Evolutionary conservation across 495 filamentous ascomycete species (phyloP).

Genomic region (Penicillium paxilli): DNA sequence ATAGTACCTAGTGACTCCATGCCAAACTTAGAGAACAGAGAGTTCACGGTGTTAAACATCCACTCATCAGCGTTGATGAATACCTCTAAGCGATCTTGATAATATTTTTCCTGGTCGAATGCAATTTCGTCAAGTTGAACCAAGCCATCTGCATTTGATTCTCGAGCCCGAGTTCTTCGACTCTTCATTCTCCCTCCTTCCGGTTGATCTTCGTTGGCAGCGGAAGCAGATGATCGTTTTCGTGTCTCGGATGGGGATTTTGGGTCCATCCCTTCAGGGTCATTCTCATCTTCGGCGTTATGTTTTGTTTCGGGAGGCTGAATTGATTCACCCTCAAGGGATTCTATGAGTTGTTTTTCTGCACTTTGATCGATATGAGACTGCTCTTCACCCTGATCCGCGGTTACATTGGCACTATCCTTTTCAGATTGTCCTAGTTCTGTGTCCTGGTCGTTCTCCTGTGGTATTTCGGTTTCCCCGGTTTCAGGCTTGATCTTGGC

Average conservation of each 20-base stretch:
- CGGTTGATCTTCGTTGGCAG: conserved; percentile 47
- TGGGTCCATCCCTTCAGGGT: conserved; percentile 29
- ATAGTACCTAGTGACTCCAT: conserved; percentile 52
- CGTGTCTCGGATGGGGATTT: conserved; percentile 33
- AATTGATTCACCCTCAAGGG: conserved; percentile 33
- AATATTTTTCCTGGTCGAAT: conserved; percentile 68
- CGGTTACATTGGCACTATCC: background rate
- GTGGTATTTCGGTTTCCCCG: conserved; percentile 12
- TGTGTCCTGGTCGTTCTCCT: conserved; percentile 12
- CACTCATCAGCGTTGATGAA: conserved; percentile 72
- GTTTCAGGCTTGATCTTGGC: conserved; percentile 2
- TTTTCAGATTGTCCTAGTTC: conserved; percentile 12
- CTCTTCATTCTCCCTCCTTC: conserved; percentile 71
- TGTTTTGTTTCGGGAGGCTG: conserved; percentile 21
- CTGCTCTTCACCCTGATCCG: conserved; percentile 38
- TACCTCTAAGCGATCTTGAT: conserved; percentile 67
- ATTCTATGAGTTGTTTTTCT: conserved; percentile 45
- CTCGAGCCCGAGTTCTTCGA: conserved; percentile 78
- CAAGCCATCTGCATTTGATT: conserved; percentile 60
- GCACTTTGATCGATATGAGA: conserved; percentile 42
- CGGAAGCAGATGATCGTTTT: conserved; percentile 53
- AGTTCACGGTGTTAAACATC: conserved; percentile 68
- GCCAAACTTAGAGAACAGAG: conserved; percentile 66
- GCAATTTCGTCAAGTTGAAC: conserved; percentile 50
- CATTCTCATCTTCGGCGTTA: conserved; percentile 21